These are phyloP conservation scores for Trebouxia gelatinosa DNA, from an alignment of 163 green algal species.

Conservation along the genomic window DNA sequence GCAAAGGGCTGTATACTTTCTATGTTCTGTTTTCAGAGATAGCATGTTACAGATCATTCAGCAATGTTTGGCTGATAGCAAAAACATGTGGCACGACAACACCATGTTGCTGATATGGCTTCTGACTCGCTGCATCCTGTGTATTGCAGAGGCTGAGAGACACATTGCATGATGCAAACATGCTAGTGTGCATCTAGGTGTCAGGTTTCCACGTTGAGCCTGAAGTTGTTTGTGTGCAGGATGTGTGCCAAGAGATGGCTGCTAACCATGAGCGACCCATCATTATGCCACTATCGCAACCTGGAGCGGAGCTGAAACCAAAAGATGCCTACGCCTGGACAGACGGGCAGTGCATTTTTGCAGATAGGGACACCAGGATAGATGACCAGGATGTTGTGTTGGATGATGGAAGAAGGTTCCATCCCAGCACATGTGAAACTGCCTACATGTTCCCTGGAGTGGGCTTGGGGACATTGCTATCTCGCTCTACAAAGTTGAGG, in stretches of 20 bases:
- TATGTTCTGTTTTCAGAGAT: too few relatives aligned
- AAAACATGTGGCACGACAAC: too few relatives aligned
- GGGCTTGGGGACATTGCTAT: conserved; percentile 52
- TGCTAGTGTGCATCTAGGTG: too few relatives aligned
- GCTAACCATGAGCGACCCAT: conserved; percentile 64
- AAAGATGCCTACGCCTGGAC: conserved; percentile 77
- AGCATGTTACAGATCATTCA: too few relatives aligned
- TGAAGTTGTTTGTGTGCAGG: too few relatives aligned
- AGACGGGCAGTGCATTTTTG: conserved; percentile 63
- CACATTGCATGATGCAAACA: too few relatives aligned
- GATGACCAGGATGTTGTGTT: conserved; percentile 28
- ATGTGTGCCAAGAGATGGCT: conserved; percentile 54
- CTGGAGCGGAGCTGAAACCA: conserved; percentile 57
- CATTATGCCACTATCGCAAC: conserved; percentile 82
- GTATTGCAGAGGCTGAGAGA: too few relatives aligned
- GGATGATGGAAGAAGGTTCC: conserved; percentile 27
- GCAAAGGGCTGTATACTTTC: too few relatives aligned
- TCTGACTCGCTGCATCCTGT: too few relatives aligned
- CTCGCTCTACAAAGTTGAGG: conserved; percentile 50
- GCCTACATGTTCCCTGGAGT: conserved; percentile 70
- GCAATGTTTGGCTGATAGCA: too few relatives aligned
- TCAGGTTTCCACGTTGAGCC: too few relatives aligned
- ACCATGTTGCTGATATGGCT: too few relatives aligned
- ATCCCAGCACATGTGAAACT: conserved; percentile 60
- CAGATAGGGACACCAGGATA: conserved; percentile 41